These are phyloP conservation scores for Colletotrichum salicis DNA, from an alignment of 2,329 filamentous ascomycete genomes.

Conservation along the genomic window DNA sequence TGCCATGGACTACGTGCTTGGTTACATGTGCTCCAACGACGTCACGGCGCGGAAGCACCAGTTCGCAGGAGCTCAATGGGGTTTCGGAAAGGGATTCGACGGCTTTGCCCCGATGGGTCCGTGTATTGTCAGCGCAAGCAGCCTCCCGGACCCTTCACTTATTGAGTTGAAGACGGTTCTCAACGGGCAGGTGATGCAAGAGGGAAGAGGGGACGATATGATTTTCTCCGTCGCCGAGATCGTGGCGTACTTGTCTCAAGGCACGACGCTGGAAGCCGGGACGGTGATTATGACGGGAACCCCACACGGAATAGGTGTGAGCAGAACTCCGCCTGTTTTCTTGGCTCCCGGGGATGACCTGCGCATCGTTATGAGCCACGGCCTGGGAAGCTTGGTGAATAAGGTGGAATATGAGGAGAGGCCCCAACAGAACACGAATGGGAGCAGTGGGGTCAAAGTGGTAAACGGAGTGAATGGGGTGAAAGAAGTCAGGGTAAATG, in stretches of 20 bases:
- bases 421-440: not conserved
- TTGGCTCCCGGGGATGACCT: conserved; percentile 35
- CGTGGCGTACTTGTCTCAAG: conserved; percentile 39
- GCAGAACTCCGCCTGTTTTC: conserved; percentile 37
- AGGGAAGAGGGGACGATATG: conserved; percentile 39
- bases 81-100: conserved; percentile 62
- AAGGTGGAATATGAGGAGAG: conserved; percentile 28
- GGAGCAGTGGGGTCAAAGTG: not conserved
- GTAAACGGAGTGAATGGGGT: conserved; percentile 24
- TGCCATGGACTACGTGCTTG: conserved; percentile 62
- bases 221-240: conserved; percentile 45
- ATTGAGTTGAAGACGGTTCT: conserved; percentile 37
- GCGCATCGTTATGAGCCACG: conserved; percentile 36
- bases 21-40: conserved; percentile 68
- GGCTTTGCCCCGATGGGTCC: conserved; percentile 57
- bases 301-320: conserved; percentile 39
- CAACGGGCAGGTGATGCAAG: conserved; percentile 40
- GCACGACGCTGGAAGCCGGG: conserved; percentile 40
- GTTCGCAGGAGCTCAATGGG: conserved; percentile 59
- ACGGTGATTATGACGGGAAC: conserved; percentile 44
- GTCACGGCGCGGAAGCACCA: conserved; percentile 63
- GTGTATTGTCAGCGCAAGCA: conserved; percentile 31
- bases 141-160: conserved; percentile 20
- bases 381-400: conserved; percentile 40
- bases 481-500: conserved; percentile 11